Percentiles rank a stretch among this genome's conserved stretches.
Conservation (phyloP, 2,329 filamentous ascomycete genomes). For the Proliferodiscus dingleyae region DNA sequence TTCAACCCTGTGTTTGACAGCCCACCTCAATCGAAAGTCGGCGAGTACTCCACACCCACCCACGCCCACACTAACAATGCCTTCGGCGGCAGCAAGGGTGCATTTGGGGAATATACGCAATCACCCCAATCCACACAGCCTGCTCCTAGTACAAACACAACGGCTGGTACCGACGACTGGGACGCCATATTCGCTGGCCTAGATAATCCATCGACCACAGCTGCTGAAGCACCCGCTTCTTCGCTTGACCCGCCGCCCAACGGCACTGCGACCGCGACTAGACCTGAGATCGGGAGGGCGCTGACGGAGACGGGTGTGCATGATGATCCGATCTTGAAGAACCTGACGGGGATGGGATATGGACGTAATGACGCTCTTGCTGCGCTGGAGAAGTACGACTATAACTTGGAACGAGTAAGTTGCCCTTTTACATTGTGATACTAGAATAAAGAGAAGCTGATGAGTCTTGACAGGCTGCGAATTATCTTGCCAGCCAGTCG, state of each 20-base stretch:
- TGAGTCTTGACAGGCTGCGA: slow-evolving; percentile 28
- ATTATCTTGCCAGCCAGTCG: slow-evolving; percentile 32
- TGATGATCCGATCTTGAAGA: slow-evolving; percentile 88
- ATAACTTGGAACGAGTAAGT: slow-evolving; percentile 88
- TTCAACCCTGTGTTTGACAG: slow-evolving; percentile 82
- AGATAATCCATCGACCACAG: slow-evolving; percentile 45
- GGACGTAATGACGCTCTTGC: slow-evolving; percentile 64
- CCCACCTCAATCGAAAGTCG: slow-evolving; percentile 31
- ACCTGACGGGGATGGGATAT: slow-evolving; percentile 87
- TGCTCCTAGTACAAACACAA: slow-evolving; percentile 35
- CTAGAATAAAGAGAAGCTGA: slow-evolving; percentile 1
- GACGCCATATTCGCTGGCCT: slow-evolving; percentile 87
- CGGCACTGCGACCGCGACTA: slow-evolving; percentile 20
- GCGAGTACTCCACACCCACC: slow-evolving; percentile 22
- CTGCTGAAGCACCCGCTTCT: slow-evolving; percentile 12
- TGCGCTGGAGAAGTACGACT: slow-evolving; percentile 91
- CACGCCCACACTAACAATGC: slow-evolving; percentile 25
- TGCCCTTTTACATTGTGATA: background rate
- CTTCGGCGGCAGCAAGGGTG: slow-evolving; percentile 23
- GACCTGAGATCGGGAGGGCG: slow-evolving; percentile 56
- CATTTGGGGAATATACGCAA: slow-evolving; percentile 43
- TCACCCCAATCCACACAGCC: slow-evolving; percentile 39
- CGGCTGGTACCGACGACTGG: slow-evolving; percentile 71
- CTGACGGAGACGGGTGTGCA: slow-evolving; percentile 71
- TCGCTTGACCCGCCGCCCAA: slow-evolving; percentile 21